Percentiles rank a stretch among this genome's conserved stretches.
These are phyloP conservation scores for Solanum pinnatisectum DNA, from an alignment of 257 asterid species.

Conservation along the genomic window DNA sequence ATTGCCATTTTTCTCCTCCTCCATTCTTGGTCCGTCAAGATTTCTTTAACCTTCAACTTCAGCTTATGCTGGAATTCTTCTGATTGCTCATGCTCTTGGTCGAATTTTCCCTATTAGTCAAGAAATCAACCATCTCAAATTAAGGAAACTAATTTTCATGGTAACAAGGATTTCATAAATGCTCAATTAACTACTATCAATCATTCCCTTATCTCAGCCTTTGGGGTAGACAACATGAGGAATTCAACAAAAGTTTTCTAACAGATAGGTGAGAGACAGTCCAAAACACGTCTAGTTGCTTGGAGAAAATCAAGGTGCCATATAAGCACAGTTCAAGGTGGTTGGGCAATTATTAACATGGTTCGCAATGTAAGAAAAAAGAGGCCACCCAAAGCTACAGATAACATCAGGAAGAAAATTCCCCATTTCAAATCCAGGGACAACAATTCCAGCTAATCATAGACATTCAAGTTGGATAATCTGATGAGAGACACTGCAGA, in stretches of 20 bases:
- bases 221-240: neutral
- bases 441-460: neutral
- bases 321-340: neutral
- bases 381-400: neutral
- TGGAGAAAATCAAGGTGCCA: neutral
- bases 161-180: neutral
- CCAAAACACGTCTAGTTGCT: neutral
- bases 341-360: neutral
- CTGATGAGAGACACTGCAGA: neutral
- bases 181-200: neutral
- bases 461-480: neutral
- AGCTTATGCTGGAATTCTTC: slow-evolving; percentile 82
- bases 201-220: neutral
- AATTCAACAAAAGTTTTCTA: neutral
- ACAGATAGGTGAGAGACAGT: neutral
- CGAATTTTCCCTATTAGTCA: slow-evolving; percentile 61
- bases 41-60: slow-evolving; percentile 89
- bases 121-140: neutral
- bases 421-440: neutral
- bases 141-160: neutral
- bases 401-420: neutral
- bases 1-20: slow-evolving; percentile 98
- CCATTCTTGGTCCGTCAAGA: slow-evolving; percentile 98
- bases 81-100: slow-evolving; percentile 77
- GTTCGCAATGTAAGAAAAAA: neutral